Base-by-base conservation (phyloP, 2,329 filamentous ascomycete genomes). In the Aspergillus pseudoviridinutans region DNA sequence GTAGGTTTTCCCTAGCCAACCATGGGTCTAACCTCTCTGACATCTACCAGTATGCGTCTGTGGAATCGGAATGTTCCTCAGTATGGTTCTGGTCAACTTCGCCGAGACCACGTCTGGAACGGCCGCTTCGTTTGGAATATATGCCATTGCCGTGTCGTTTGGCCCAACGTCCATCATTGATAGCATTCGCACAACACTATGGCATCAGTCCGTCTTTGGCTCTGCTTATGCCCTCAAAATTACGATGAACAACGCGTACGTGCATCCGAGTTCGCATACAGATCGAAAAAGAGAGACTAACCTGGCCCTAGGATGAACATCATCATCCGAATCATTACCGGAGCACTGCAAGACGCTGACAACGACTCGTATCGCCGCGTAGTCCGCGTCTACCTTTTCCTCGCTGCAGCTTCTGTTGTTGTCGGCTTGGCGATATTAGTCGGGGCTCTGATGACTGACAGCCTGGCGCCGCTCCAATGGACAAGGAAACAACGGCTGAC, bases 101-200 rank as follows among this genome's bases (percentile, higher is more conserved):
- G 80, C 79, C 0, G 70, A 76, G 0, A 77, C 76, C 0, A 67
- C 77, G 0, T 61, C 74, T 0, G 84, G 84, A 0, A 86, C 84
- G 0, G 83, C 82, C 0, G 83, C 83, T 0, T 78, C 80, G 0
- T 87, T 87, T 38, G 85, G 82, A 1, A 78, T 87, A 22, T 87
- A 81, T 47, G 84, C 84, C 0, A 71, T 87, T 12, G 81, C 83
- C 0, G 74, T 73, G 4, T 80, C 78, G 0, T 74, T 87, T 1
- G 84, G 84, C 0, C 83, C 84, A 0, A 84, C 83, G 0, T 75
- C 80, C 3, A 83, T 87, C 57, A 85, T 87, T 53, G 84, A 87
- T 64, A 76, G 80, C 24, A 84, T 86, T 27, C 81, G 85, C 17
- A 85, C 84, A 0, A 78, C 79, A 0, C 80, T 87, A 68, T 85